Evolutionary conservation across 2,329 filamentous ascomycete genomes (phyloP).

Genomic region (Phialocephala sp.): DNA sequence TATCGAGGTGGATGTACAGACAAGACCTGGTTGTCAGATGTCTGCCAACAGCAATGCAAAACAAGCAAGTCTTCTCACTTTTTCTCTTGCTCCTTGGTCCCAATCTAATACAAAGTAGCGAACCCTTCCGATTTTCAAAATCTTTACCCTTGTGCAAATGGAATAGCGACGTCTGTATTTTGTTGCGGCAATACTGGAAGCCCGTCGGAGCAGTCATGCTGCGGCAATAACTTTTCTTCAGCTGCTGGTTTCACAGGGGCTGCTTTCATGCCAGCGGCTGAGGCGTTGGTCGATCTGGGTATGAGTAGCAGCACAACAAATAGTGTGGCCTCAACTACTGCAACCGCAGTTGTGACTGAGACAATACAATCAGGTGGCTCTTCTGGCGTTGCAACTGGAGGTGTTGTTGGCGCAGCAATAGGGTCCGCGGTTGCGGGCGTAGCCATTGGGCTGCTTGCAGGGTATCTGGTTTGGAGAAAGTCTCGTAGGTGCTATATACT

Average conservation of each 20-base stretch:
- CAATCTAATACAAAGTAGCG: not conserved
- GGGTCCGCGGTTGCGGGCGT: not conserved
- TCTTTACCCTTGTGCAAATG: not conserved
- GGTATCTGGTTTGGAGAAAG: not conserved
- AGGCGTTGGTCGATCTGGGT: not conserved
- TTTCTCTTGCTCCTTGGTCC: not conserved
- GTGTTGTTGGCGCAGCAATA: not conserved
- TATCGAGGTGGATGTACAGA: not conserved
- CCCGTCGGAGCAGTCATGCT: not conserved
- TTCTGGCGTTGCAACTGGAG: not conserved
- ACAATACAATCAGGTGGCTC: not conserved
- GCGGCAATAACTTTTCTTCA: not conserved
- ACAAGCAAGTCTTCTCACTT: not conserved
- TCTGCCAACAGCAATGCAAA: not conserved
- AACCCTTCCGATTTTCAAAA: not conserved
- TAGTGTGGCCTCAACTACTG: not conserved
- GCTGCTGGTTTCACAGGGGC: not conserved
- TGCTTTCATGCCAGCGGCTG: not conserved
- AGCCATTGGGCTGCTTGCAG: not conserved
- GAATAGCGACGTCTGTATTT: not conserved
- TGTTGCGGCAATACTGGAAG: not conserved
- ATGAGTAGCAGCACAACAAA: not conserved
- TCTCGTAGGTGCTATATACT: not conserved
- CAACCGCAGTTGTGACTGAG: not conserved
- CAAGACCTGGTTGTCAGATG: not conserved